phyloP scores from a whole-genome alignment of 331 rosid genomes.

The Pyracantha coccinea region DNA sequence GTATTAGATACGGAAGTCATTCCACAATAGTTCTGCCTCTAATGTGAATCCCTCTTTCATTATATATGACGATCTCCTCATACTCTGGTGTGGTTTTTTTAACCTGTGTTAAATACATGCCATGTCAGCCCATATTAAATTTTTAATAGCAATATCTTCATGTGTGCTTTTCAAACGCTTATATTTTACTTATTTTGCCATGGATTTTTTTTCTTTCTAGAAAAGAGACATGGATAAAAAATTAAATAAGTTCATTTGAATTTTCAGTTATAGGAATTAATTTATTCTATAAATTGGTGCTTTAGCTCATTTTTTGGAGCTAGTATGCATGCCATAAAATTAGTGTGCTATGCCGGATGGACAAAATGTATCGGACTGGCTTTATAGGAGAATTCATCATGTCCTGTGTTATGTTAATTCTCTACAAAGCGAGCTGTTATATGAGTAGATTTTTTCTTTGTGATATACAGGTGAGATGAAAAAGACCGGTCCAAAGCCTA shows the following conservation, averaged over 20 bases:
- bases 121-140: too few species aligned
- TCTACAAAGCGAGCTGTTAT: background rate
- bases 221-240: too few species aligned
- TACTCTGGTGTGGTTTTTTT: background rate
- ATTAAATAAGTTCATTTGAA: background rate
- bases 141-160: background rate
- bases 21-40: background rate
- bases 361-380: background rate
- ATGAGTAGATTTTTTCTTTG: background rate
- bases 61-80: too few species aligned
- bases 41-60: background rate
- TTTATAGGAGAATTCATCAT: background rate
- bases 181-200: too few species aligned
- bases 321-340: background rate
- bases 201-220: too few species aligned
- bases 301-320: background rate
- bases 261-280: background rate
- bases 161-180: too few species aligned
- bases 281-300: background rate
- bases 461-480: conserved; percentile 29
- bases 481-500: conserved; percentile 18
- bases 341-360: background rate
- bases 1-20: conserved; percentile 1
- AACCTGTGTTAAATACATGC: background rate
- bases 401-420: background rate